These are phyloP conservation scores for Erythrophleum ivorense DNA, from an alignment of 331 rosid genomes.

Conservation along the genomic window DNA sequence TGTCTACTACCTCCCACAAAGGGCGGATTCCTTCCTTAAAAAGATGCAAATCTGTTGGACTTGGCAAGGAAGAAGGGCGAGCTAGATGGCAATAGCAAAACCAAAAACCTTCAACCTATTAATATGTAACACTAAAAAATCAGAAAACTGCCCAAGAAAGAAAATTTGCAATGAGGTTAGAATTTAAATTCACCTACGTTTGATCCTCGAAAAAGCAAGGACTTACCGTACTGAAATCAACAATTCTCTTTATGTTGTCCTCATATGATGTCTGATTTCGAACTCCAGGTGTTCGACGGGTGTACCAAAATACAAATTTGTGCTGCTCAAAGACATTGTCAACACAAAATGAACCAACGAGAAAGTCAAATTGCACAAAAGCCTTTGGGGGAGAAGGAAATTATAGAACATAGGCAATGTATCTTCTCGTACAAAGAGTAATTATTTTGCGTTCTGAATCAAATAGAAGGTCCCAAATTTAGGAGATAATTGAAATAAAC, in stretches of 20 bases:
- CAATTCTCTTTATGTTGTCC: conserved; percentile 90
- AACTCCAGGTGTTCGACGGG: conserved; percentile 92
- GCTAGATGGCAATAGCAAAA: conserved; percentile 86
- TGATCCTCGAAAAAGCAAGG: neutral
- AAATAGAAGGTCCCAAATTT: too few relatives aligned
- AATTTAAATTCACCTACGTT: conserved; percentile 24
- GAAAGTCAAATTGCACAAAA: conserved; percentile 15
- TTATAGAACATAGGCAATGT: neutral
- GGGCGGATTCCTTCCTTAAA: conserved; percentile 98
- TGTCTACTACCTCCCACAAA: conserved; percentile 76
- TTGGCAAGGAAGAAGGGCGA: conserved; percentile 83
- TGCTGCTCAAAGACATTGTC: conserved; percentile 49
- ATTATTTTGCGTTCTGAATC: neutral
- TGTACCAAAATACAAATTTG: conserved; percentile 91
- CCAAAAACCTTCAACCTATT: conserved; percentile 95
- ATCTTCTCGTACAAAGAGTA: neutral
- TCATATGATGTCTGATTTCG: conserved; percentile 84
- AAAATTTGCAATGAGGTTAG: conserved; percentile 1
- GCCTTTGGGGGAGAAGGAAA: neutral
- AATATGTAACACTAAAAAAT: neutral
- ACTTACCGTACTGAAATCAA: conserved; percentile 87
- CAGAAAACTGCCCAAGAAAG: conserved; percentile 24
- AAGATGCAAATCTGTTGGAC: conserved; percentile 95
- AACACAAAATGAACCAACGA: conserved; percentile 29
- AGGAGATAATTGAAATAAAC: neutral